phyloP scores from a whole-genome alignment of 306 rosid genomes.

The Heteromeles arbutifolia region DNA sequence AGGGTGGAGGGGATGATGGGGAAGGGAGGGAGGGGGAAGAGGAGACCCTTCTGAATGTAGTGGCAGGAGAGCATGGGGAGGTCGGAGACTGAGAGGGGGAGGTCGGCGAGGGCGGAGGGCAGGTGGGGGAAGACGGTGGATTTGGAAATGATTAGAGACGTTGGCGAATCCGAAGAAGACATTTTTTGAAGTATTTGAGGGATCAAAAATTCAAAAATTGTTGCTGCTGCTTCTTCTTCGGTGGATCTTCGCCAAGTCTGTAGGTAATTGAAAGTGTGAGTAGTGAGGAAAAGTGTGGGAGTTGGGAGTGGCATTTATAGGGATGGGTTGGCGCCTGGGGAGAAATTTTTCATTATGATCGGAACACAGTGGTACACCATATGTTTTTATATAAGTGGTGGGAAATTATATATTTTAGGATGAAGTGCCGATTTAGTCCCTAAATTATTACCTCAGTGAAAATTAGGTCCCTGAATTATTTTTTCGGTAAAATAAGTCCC shows the following conservation, averaged over 20 bases:
- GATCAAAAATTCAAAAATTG: no score
- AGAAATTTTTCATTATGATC: no score
- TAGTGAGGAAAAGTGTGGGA: conserved; percentile 21
- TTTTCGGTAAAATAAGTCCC: no score
- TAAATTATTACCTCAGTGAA: no score
- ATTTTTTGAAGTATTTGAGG: neutral
- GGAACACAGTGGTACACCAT: no score
- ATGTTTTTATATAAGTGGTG: no score
- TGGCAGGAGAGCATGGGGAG: conserved; percentile 90
- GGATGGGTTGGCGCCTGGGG: neutral
- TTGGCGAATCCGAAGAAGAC: conserved; percentile 30
- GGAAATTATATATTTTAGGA: no score
- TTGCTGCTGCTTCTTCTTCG: neutral
- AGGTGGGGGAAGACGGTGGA: conserved; percentile 57
- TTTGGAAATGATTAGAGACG: conserved; percentile 37
- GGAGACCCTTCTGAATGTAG: conserved; percentile 87
- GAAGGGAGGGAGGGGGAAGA: conserved; percentile 53
- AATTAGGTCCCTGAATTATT: no score
- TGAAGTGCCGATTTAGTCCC: no score
- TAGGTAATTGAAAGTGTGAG: neutral
- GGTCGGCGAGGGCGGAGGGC: conserved; percentile 36
- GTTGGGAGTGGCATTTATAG: conserved; percentile 29
- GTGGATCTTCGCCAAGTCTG: neutral
- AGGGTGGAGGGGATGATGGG: conserved; percentile 23
- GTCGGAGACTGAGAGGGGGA: conserved; percentile 86